These are phyloP conservation scores for Rhamnella rubrinervis DNA, from an alignment of 331 rosid species.

Conservation along the genomic window DNA sequence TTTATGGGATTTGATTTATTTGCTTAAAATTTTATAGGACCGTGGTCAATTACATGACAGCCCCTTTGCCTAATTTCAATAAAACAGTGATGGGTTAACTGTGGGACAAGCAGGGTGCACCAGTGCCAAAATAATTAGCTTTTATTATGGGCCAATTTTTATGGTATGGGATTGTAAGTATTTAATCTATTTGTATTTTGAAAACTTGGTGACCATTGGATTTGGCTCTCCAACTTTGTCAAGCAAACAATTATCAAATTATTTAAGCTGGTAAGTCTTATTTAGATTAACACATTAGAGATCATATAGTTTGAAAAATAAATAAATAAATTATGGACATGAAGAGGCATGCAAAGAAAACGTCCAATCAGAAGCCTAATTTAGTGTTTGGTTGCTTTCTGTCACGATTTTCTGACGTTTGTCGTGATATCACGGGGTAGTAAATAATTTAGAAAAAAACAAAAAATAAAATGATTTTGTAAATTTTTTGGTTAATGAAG, in stretches of 20 bases:
- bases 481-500: neutral
- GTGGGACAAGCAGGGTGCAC: neutral
- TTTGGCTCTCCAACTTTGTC: neutral
- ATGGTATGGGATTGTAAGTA: neutral
- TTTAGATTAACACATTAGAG: too few species aligned
- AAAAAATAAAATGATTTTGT: too few species aligned
- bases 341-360: constrained; percentile 16
- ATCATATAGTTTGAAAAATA: too few species aligned
- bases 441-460: neutral
- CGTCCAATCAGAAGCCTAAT: constrained; percentile 12
- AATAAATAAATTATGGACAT: neutral
- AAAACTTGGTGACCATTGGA: too few species aligned
- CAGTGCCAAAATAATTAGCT: too few species aligned
- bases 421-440: neutral
- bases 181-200: too few species aligned
- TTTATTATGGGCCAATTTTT: neutral
- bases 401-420: constrained; percentile 3
- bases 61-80: neutral
- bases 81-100: neutral
- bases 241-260: neutral
- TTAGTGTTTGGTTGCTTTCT: constrained; percentile 12
- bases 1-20: too few species aligned
- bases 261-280: too few species aligned
- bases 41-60: constrained; percentile 7
- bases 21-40: neutral